These are phyloP conservation scores for Umbelopsis ramanniana DNA, from an alignment of 192 early-diverging fungal species.

Conservation along the genomic window DNA sequence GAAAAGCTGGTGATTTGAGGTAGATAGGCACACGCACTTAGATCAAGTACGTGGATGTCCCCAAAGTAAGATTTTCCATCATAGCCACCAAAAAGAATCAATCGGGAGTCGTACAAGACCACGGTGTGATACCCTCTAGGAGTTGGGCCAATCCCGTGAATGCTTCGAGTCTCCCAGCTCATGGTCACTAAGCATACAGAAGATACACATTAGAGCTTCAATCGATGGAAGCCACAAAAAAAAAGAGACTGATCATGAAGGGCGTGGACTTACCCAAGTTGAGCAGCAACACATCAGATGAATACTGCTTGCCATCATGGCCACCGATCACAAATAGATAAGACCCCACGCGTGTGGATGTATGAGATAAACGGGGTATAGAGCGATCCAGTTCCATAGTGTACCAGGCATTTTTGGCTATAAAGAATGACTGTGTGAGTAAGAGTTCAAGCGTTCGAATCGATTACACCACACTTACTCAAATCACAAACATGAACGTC, in stretches of 20 bases:
- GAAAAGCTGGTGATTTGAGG: constrained; percentile 83
- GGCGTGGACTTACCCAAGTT: constrained; percentile 67
- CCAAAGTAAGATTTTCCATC: constrained; percentile 82
- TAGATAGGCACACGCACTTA: constrained; percentile 83
- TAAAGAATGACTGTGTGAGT: not conserved
- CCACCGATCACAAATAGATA: constrained; percentile 89
- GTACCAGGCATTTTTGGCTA: constrained; percentile 57
- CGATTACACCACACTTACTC: constrained; percentile 28
- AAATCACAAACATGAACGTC: constrained; percentile 67
- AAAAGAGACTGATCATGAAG: not conserved
- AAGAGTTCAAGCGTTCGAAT: not conserved
- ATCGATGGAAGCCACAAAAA: not conserved
- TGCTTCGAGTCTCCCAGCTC: constrained; percentile 76
- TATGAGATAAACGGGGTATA: constrained; percentile 76
- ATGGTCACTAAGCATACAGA: constrained; percentile 59
- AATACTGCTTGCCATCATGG: constrained; percentile 82
- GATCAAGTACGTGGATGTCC: constrained; percentile 79
- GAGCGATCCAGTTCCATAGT: constrained; percentile 61
- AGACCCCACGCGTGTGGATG: constrained; percentile 80
- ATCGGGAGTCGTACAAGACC: constrained; percentile 73
- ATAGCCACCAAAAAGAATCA: constrained; percentile 86
- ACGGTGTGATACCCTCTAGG: constrained; percentile 83
- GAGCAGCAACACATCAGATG: constrained; percentile 76
- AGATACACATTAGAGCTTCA: not conserved
- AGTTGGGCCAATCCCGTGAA: constrained; percentile 66